Evolutionary conservation across 2,329 filamentous ascomycete species (phyloP).

Genomic region (Blastomyces emzantsi): DNA sequence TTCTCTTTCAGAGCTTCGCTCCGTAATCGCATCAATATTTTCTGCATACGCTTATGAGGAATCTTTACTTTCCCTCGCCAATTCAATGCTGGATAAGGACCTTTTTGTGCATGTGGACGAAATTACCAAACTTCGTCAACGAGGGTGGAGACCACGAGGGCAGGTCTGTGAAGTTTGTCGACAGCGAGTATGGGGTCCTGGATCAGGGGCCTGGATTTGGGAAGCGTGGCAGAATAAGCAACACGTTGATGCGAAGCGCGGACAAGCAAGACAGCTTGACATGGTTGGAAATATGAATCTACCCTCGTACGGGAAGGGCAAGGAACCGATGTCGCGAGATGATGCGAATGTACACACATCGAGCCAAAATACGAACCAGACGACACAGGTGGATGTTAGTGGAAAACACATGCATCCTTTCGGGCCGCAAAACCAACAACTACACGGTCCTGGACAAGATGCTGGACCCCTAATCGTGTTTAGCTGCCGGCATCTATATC

Average conservation of each 20-base stretch:
- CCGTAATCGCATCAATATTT: slow-evolving; percentile 81
- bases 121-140: slow-evolving; percentile 63
- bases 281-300: slow-evolving; percentile 22
- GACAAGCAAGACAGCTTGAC: slow-evolving; percentile 24
- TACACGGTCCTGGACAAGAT: slow-evolving; percentile 11
- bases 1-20: slow-evolving; percentile 75
- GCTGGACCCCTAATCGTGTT: slow-evolving; percentile 37
- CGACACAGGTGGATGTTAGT: background rate
- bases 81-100: slow-evolving; percentile 77
- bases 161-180: slow-evolving; percentile 84
- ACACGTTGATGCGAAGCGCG: slow-evolving; percentile 25
- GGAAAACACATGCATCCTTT: background rate
- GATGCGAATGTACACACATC: slow-evolving; percentile 4
- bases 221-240: slow-evolving; percentile 65
- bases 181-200: slow-evolving; percentile 78
- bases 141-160: slow-evolving; percentile 79
- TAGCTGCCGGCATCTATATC: slow-evolving; percentile 42
- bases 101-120: slow-evolving; percentile 75
- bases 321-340: slow-evolving; percentile 19
- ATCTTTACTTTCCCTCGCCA: slow-evolving; percentile 75
- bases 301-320: slow-evolving; percentile 31
- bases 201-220: slow-evolving; percentile 67
- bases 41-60: slow-evolving; percentile 93
- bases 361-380: background rate
- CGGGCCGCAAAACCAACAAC: slow-evolving; percentile 8